phyloP scores from a whole-genome alignment of 495 filamentous ascomycete species.

The Aspergillus nidulans region DNA sequence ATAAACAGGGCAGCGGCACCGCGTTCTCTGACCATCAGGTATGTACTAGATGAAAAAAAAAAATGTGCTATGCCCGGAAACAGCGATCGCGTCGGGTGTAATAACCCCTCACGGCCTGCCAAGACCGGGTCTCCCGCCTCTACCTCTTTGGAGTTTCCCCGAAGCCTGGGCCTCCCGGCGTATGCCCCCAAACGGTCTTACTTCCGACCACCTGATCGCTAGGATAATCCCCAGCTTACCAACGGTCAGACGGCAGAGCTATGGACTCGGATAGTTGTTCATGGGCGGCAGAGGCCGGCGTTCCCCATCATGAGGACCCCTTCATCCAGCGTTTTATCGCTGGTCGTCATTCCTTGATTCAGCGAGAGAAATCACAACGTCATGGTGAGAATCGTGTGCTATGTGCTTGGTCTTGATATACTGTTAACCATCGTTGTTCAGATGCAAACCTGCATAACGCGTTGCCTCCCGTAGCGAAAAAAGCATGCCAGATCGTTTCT shows the following conservation, averaged over 20 bases:
- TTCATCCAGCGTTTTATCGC: conserved; percentile 76
- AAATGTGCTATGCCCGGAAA: neutral
- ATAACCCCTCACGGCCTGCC: conserved; percentile 1
- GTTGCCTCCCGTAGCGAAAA: conserved; percentile 67
- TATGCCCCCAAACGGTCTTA: neutral
- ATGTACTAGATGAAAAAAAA: neutral
- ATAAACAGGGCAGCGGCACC: neutral
- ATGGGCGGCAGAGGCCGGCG: conserved; percentile 48
- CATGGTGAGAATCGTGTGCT: conserved; percentile 55
- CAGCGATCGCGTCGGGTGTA: neutral
- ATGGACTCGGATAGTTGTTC: conserved; percentile 28
- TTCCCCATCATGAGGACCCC: conserved; percentile 56
- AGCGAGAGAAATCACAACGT: conserved; percentile 73
- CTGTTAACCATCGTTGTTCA: conserved; percentile 8
- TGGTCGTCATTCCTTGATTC: conserved; percentile 72
- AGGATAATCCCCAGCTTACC: neutral
- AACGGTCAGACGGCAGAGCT: neutral
- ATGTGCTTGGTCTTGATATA: neutral
- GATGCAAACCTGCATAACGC: conserved; percentile 49
- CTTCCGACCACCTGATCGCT: neutral
- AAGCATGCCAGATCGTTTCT: conserved; percentile 72
- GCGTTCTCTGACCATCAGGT: neutral
- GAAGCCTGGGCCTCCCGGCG: neutral
- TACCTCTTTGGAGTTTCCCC: neutral
- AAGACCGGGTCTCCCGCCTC: neutral